Percentiles rank a stretch among this genome's conserved stretches.
Evolutionary conservation across 192 early-diverging fungal species (phyloP).

Genomic region (Coemansia sp.): DNA sequence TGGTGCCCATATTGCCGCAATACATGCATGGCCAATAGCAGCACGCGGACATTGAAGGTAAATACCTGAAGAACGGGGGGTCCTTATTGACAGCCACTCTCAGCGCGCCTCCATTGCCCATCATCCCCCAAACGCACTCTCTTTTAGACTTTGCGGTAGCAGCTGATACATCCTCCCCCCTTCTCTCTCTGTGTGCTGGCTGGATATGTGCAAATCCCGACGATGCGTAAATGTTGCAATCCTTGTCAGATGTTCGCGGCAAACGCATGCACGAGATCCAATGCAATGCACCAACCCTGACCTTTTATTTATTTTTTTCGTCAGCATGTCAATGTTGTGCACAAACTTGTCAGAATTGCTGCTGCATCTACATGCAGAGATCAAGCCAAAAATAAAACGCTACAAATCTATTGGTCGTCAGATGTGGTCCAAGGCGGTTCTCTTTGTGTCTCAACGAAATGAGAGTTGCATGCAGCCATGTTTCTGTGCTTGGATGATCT

Average conservation of each 20-base stretch:
- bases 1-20: not conserved
- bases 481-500: not conserved
- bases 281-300: no score
- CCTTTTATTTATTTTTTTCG: no score
- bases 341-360: no score
- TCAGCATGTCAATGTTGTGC: no score
- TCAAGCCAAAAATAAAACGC: not conserved
- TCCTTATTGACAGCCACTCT: not conserved
- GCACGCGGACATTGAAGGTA: slow-evolving; percentile 4
- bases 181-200: not conserved
- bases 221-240: no score
- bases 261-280: no score
- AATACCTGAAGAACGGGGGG: not conserved
- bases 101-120: not conserved
- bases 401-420: not conserved
- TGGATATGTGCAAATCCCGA: not conserved
- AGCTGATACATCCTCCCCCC: not conserved
- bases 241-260: not conserved
- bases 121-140: not conserved
- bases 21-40: not conserved
- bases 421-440: not conserved
- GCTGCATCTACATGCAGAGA: not conserved
- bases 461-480: not conserved
- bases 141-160: not conserved
- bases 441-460: not conserved